Conservation (phyloP, 441 rosid species). For the Adansonia gregorii region DNA sequence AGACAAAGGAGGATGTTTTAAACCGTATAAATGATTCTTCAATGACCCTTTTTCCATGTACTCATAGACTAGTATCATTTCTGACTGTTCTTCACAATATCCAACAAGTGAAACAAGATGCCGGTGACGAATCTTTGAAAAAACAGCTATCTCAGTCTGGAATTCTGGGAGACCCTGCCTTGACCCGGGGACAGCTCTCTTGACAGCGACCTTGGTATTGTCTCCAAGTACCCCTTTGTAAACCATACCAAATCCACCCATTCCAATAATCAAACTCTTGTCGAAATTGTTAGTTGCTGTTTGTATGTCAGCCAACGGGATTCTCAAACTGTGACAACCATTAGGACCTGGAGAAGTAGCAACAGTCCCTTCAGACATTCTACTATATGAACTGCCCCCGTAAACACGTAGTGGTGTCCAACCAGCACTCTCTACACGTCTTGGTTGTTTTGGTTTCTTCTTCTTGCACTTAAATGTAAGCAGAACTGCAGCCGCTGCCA, state of each 20-base stretch:
- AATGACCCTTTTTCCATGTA: constrained; percentile 90
- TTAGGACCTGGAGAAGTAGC: constrained; percentile 56
- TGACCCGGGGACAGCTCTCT: constrained; percentile 82
- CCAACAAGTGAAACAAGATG: constrained; percentile 92
- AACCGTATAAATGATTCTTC: constrained; percentile 74
- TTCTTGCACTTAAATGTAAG: constrained; percentile 50
- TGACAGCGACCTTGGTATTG: constrained; percentile 76
- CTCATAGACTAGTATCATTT: constrained; percentile 87
- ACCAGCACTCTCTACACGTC: constrained; percentile 58
- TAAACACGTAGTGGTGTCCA: constrained; percentile 79
- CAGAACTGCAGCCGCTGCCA: constrained; percentile 40
- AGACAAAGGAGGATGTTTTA: constrained; percentile 52
- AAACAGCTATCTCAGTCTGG: constrained; percentile 73
- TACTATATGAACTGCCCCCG: constrained; percentile 68
- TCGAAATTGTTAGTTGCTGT: constrained; percentile 76
- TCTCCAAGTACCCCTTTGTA: constrained; percentile 76
- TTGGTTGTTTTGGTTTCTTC: constrained; percentile 43
- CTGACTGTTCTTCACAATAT: constrained; percentile 88
- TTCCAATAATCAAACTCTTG: constrained; percentile 63
- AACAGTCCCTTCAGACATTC: constrained; percentile 65
- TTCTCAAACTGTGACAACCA: constrained; percentile 60
- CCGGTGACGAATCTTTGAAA: constrained; percentile 81
- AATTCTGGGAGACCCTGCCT: constrained; percentile 94
- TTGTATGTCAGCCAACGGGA: constrained; percentile 71
- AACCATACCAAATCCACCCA: constrained; percentile 92